Conservation (phyloP, 1,139 yeast species). For the Taphrina flavorubra region DNA sequence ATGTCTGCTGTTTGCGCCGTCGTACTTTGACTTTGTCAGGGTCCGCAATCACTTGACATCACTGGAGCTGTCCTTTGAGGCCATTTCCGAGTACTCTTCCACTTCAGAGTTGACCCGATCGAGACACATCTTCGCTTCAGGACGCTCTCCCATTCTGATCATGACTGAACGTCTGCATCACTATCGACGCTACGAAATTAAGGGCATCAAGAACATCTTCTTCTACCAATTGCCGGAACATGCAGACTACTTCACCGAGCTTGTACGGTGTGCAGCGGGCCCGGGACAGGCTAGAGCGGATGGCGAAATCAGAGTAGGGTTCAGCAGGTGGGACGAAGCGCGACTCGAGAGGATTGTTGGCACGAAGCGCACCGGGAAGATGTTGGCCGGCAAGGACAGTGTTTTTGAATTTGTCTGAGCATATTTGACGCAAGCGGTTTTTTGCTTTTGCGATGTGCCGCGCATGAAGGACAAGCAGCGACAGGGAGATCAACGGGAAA, state of each 20-base stretch:
- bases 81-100: conserved; percentile 80
- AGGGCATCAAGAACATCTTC: conserved; percentile 82
- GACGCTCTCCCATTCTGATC: conserved; percentile 71
- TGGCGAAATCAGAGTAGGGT: conserved; percentile 66
- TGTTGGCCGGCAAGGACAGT: conserved; percentile 47
- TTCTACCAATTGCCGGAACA: conserved; percentile 86
- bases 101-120: conserved; percentile 72
- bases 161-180: conserved; percentile 95
- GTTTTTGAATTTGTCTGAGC: conserved; percentile 46
- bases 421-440: not conserved
- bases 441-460: too few relatives aligned
- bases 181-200: conserved; percentile 80
- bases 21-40: conserved; percentile 83
- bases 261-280: conserved; percentile 59
- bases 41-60: conserved; percentile 69
- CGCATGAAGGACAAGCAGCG: too few relatives aligned
- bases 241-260: conserved; percentile 80
- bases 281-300: conserved; percentile 49
- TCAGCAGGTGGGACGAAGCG: conserved; percentile 80
- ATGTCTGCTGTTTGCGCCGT: conserved; percentile 77
- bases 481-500: not conserved
- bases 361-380: conserved; percentile 61
- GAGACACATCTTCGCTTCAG: conserved; percentile 68
- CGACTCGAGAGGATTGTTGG: conserved; percentile 87
- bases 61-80: conserved; percentile 57